These are phyloP conservation scores for Phylloporus arenicola DNA, from an alignment of 768 basidiomycete genomes.

Conservation along the genomic window DNA sequence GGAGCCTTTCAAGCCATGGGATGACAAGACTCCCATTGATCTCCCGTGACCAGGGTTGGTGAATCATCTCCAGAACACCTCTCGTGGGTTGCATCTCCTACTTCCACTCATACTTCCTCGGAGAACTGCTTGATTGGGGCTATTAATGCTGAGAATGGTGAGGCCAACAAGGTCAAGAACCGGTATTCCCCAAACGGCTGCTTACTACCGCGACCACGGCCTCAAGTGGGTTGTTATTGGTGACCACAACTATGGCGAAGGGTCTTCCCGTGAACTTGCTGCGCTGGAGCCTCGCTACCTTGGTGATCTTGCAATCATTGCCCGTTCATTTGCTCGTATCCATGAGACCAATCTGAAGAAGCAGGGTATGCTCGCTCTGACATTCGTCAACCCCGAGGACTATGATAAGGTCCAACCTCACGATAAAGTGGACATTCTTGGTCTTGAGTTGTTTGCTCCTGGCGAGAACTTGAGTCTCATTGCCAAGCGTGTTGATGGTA, in stretches of 20 bases:
- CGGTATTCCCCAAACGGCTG: slow-evolving; percentile 82
- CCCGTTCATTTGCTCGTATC: slow-evolving; percentile 94
- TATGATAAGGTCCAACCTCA: slow-evolving; percentile 88
- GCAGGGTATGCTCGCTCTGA: slow-evolving; percentile 97
- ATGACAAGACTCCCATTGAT: slow-evolving; percentile 85
- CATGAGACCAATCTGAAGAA: slow-evolving; percentile 99
- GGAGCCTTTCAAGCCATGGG: slow-evolving; percentile 86
- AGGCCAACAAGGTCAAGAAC: slow-evolving; percentile 96
- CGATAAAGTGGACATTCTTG: slow-evolving; percentile 87
- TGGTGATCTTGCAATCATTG: slow-evolving; percentile 93
- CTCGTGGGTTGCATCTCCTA: slow-evolving; percentile 48
- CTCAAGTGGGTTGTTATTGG: slow-evolving; percentile 98
- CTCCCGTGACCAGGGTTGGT: slow-evolving; percentile 95
- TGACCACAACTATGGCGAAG: slow-evolving; percentile 95
- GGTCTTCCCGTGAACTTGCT: slow-evolving; percentile 96
- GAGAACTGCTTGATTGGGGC: slow-evolving; percentile 98
- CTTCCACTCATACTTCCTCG: slow-evolving; percentile 25
- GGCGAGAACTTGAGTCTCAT: slow-evolving; percentile 86
- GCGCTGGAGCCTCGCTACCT: slow-evolving; percentile 94
- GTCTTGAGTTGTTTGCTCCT: slow-evolving; percentile 83
- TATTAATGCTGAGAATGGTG: slow-evolving; percentile 90
- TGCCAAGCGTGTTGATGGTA: slow-evolving; percentile 79
- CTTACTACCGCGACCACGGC: slow-evolving; percentile 82
- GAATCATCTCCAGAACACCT: slow-evolving; percentile 99
- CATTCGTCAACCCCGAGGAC: slow-evolving; percentile 86